Evolutionary conservation across 768 basidiomycete genomes (phyloP).

Genomic region (Pilatotrama ljubarskyi): DNA sequence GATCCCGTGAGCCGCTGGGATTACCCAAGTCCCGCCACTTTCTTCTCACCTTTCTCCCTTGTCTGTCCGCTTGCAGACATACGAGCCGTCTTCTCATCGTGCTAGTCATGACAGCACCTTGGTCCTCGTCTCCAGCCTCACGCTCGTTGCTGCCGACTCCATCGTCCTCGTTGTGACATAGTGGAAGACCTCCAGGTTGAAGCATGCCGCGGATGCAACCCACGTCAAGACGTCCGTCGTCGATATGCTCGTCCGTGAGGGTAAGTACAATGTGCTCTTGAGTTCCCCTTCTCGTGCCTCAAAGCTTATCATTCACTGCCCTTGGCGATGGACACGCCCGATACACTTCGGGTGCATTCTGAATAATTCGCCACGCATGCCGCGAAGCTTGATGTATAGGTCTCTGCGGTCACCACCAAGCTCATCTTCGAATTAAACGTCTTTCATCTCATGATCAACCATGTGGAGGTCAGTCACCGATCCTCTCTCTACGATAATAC

Average conservation of each 20-base stretch:
- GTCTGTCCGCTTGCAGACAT: no score
- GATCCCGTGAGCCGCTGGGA: no score
- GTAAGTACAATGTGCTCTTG: no score
- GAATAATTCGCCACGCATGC: no score
- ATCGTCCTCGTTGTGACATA: slow-evolving; percentile 12
- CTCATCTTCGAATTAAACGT: slow-evolving; percentile 2
- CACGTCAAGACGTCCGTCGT: not conserved
- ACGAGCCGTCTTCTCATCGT: no score
- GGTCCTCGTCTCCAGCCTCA: no score
- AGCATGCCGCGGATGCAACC: not conserved
- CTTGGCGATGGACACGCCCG: not conserved
- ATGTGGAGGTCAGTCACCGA: not conserved
- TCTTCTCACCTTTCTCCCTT: no score
- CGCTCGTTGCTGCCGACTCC: slow-evolving; percentile 5
- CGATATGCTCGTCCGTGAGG: slow-evolving; percentile 4
- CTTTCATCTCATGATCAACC: slow-evolving; percentile 5
- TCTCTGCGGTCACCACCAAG: not conserved
- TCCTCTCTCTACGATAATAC: not conserved
- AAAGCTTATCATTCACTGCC: no score
- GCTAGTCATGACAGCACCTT: no score
- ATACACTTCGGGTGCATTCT: slow-evolving; percentile 1
- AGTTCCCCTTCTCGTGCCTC: no score
- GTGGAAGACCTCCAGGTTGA: slow-evolving; percentile 11
- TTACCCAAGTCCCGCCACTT: no score
- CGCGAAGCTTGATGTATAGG: no score